Conservation (phyloP, 1,139 yeast genomes). For the Neolecta irregularis region DNA sequence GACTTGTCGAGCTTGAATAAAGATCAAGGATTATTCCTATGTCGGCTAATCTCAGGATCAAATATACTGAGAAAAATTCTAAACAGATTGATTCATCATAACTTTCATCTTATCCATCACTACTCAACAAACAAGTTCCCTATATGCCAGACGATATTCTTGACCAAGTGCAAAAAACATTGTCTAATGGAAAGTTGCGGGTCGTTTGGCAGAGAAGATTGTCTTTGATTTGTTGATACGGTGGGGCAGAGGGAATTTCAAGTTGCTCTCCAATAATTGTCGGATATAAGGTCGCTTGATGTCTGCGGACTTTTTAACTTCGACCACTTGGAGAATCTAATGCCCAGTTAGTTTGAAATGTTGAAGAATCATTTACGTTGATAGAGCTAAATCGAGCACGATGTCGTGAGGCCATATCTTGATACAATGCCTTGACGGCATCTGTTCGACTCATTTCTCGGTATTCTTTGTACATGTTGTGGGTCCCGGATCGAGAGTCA, state of each 20-base stretch:
- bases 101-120: too few relatives aligned
- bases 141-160: too few relatives aligned
- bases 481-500: slow-evolving; percentile 99
- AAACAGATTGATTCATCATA: too few relatives aligned
- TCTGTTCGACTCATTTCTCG: slow-evolving; percentile 98
- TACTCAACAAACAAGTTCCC: too few relatives aligned
- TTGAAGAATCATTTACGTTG: slow-evolving; percentile 46
- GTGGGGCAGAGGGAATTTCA: slow-evolving; percentile 99
- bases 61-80: too few relatives aligned
- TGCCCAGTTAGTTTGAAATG: background rate
- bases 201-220: slow-evolving; percentile 1
- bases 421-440: slow-evolving; percentile 98
- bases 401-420: slow-evolving; percentile 99
- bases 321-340: slow-evolving; percentile 67
- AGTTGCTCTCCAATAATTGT: slow-evolving; percentile 90
- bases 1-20: too few relatives aligned
- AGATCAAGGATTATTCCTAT: too few relatives aligned
- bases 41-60: too few relatives aligned
- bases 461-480: slow-evolving; percentile 99
- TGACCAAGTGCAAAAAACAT: too few relatives aligned
- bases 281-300: slow-evolving; percentile 98
- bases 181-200: background rate
- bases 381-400: slow-evolving; percentile 99
- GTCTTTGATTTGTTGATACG: slow-evolving; percentile 38
- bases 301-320: slow-evolving; percentile 92